These are phyloP conservation scores for Alisma plantagoaquatica DNA, from an alignment of 106 monocot genomes.

Conservation along the genomic window DNA sequence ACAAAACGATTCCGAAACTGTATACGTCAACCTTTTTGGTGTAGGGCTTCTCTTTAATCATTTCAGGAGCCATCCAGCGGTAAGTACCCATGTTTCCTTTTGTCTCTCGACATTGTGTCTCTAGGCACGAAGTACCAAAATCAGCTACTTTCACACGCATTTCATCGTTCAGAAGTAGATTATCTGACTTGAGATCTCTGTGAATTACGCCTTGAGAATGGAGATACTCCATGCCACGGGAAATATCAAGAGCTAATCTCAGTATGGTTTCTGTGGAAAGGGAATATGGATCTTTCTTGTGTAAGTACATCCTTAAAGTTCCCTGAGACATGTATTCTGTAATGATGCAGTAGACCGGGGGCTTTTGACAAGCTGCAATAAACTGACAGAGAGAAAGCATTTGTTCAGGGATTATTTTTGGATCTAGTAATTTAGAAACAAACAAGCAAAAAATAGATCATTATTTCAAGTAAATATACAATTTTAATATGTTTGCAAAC, in stretches of 20 bases:
- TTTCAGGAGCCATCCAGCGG: slow-evolving; percentile 93
- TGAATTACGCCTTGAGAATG: slow-evolving; percentile 86
- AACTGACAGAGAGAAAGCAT: slow-evolving; percentile 27
- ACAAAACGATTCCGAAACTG: slow-evolving; percentile 80
- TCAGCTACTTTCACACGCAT: slow-evolving; percentile 78
- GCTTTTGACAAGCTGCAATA: slow-evolving; percentile 75
- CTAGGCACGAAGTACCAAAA: slow-evolving; percentile 80
- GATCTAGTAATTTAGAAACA: too few species aligned
- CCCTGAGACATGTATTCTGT: slow-evolving; percentile 90
- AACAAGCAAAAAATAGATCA: too few species aligned
- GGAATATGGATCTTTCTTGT: slow-evolving; percentile 85
- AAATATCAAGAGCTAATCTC: slow-evolving; percentile 71
- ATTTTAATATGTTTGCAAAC: too few species aligned
- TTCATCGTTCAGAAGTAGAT: slow-evolving; percentile 68
- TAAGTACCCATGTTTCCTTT: slow-evolving; percentile 85
- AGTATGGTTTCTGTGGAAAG: slow-evolving; percentile 58
- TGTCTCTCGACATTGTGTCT: slow-evolving; percentile 27
- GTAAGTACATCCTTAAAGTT: slow-evolving; percentile 74
- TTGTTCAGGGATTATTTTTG: neutral
- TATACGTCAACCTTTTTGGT: slow-evolving; percentile 81
- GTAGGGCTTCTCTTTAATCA: slow-evolving; percentile 74
- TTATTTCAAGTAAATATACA: too few species aligned
- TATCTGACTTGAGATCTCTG: slow-evolving; percentile 79
- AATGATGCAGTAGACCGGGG: slow-evolving; percentile 84
- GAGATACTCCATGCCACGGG: slow-evolving; percentile 76